A percentile compares a stretch with the other conserved stretches of the same genome.
Evolutionary conservation across 306 rosid genomes (phyloP).

Genomic region (Carpinus fangiana): DNA sequence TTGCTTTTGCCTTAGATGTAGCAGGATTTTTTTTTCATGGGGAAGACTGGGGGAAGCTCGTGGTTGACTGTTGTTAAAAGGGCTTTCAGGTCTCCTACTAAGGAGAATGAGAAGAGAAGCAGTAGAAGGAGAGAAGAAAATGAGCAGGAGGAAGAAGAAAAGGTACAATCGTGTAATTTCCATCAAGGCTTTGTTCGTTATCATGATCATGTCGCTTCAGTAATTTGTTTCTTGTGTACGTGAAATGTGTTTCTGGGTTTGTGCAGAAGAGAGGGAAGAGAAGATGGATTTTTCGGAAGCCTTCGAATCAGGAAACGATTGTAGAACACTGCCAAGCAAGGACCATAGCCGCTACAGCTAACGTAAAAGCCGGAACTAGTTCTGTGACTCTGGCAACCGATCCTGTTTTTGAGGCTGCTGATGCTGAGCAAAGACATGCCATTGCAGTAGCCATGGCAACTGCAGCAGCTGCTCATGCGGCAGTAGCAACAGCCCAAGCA

Average conservation of each 20-base stretch:
- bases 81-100: conserved; percentile 58
- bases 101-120: conserved; percentile 36
- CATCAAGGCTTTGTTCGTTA: background rate
- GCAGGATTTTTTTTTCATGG: conserved; percentile 35
- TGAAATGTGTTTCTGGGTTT: background rate
- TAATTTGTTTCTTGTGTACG: background rate
- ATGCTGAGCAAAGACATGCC: conserved; percentile 30
- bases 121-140: conserved; percentile 48
- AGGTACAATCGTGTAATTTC: conserved; percentile 22
- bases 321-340: conserved; percentile 26
- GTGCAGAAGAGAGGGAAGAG: conserved; percentile 55
- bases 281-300: conserved; percentile 58
- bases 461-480: conserved; percentile 47
- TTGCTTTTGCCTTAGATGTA: background rate
- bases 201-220: too few relatives aligned
- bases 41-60: conserved; percentile 50
- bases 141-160: conserved; percentile 50
- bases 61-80: conserved; percentile 53
- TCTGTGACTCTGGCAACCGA: conserved; percentile 3
- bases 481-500: conserved; percentile 46
- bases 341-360: conserved; percentile 25
- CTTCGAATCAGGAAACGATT: conserved; percentile 33
- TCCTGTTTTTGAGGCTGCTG: conserved; percentile 8
- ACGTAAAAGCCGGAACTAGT: conserved; percentile 6
- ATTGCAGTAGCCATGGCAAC: conserved; percentile 48